Percentiles rank a stretch among this genome's conserved stretches.
phyloP scores from a whole-genome alignment of 352 stramenopile genomes.

The Salisapilia sapeloensis region DNA sequence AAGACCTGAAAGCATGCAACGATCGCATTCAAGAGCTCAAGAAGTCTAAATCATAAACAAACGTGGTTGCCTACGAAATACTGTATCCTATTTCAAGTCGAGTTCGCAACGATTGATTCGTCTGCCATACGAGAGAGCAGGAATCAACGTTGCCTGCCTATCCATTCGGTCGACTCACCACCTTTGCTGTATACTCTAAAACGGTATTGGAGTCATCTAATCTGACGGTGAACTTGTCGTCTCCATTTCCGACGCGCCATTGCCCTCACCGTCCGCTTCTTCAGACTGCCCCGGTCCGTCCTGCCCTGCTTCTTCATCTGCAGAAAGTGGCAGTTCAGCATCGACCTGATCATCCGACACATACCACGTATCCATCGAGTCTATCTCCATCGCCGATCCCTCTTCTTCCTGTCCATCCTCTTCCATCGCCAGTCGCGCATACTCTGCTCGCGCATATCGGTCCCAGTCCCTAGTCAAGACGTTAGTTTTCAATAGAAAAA shows the following conservation, averaged over 20 bases:
- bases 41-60: conserved; percentile 9
- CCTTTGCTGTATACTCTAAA: no score
- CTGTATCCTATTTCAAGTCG: no score
- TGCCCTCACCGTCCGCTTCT: no score
- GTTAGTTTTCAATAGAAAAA: conserved; percentile 1
- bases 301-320: neutral
- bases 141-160: conserved; percentile 1
- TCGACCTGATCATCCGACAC: conserved; percentile 69
- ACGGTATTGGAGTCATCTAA: no score
- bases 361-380: conserved; percentile 82
- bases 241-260: no score
- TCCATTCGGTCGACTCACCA: no score
- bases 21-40: conserved; percentile 39
- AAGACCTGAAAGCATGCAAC: conserved; percentile 65
- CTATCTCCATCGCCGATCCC: conserved; percentile 77
- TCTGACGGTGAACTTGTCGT: no score
- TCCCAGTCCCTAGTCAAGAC: conserved; percentile 98
- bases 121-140: no score
- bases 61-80: no score
- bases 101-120: no score
- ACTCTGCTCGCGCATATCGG: conserved; percentile 93
- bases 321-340: conserved; percentile 10
- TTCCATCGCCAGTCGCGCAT: conserved; percentile 93
- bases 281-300: no score
- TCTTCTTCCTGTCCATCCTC: conserved; percentile 88